Evolutionary conservation across 2,329 filamentous ascomycete genomes (phyloP).

Genomic region (Xylariaceae sp.): DNA sequence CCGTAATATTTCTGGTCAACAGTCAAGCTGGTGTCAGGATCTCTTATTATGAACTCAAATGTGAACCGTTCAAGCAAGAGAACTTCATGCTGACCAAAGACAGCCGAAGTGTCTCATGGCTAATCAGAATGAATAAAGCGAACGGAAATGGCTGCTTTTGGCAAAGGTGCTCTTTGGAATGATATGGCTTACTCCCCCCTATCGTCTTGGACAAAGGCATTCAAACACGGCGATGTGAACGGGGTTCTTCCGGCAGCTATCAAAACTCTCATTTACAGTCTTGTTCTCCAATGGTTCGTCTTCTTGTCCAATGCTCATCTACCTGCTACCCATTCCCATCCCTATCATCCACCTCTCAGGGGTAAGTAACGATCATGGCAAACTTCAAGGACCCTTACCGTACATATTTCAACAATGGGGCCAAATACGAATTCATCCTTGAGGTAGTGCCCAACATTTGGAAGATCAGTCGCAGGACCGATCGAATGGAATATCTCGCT

Average conservation of each 20-base stretch:
- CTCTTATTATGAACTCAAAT: neutral
- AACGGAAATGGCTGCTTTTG: constrained; percentile 15
- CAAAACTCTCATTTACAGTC: constrained; percentile 7
- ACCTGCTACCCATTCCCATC: neutral
- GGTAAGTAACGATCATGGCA: constrained; percentile 11
- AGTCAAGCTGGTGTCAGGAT: neutral
- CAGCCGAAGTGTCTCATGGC: constrained; percentile 3
- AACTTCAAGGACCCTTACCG: constrained; percentile 15
- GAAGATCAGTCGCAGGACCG: constrained; percentile 26
- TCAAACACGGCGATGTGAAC: constrained; percentile 20
- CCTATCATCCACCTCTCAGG: neutral
- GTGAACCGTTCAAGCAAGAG: neutral
- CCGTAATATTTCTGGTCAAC: neutral
- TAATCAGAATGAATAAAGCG: constrained; percentile 8
- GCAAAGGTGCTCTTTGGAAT: constrained; percentile 24
- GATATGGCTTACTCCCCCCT: constrained; percentile 18
- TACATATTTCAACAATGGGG: constrained; percentile 4
- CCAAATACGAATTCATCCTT: constrained; percentile 28
- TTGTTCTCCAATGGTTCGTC: neutral
- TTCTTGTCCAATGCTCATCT: neutral
- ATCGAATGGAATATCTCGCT: constrained; percentile 29
- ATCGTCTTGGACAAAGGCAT: constrained; percentile 26
- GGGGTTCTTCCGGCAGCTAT: constrained; percentile 5
- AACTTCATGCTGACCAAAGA: neutral
- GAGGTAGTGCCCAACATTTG: constrained; percentile 28